Conservation (phyloP, 192 early-diverging fungal species). For the Coemansia sp. region DNA sequence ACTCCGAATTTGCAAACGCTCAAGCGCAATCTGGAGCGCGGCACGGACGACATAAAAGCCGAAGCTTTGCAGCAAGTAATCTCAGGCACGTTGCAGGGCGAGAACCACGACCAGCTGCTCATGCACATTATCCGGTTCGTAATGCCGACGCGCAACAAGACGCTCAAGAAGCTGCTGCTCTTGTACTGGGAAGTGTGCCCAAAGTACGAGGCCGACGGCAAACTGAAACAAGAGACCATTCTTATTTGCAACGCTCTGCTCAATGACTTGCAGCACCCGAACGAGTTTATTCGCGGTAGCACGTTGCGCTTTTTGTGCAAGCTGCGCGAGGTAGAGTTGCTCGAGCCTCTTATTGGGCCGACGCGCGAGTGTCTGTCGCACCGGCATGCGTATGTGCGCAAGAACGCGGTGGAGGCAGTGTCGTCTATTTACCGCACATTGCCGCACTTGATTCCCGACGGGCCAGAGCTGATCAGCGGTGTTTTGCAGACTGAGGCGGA, state of each 20-base stretch:
- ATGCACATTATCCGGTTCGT: slow-evolving; percentile 99
- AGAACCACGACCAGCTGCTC: slow-evolving; percentile 81
- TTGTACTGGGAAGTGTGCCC: slow-evolving; percentile 99
- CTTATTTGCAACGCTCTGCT: slow-evolving; percentile 93
- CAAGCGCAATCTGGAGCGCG: slow-evolving; percentile 74
- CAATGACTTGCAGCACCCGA: slow-evolving; percentile 97
- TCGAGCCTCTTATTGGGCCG: slow-evolving; percentile 91
- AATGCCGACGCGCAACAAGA: slow-evolving; percentile 93
- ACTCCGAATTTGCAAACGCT: slow-evolving; percentile 48
- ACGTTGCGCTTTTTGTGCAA: slow-evolving; percentile 95
- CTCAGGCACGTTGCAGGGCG: slow-evolving; percentile 88
- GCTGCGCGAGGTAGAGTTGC: slow-evolving; percentile 88
- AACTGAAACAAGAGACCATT: slow-evolving; percentile 93
- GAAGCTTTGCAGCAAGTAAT: slow-evolving; percentile 95
- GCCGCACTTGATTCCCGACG: slow-evolving; percentile 93
- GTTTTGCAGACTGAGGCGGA: slow-evolving; percentile 81
- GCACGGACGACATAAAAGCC: slow-evolving; percentile 87
- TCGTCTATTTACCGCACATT: slow-evolving; percentile 84
- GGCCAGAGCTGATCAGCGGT: slow-evolving; percentile 80
- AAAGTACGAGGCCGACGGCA: slow-evolving; percentile 86
- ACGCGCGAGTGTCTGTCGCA: slow-evolving; percentile 89
- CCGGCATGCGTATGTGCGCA: slow-evolving; percentile 95
- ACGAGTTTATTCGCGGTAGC: slow-evolving; percentile 95
- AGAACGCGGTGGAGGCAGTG: slow-evolving; percentile 95
- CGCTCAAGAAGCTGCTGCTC: slow-evolving; percentile 93